These are phyloP conservation scores for Conticribra weissflogii DNA, from an alignment of 108 stramenopile genomes.

Conservation along the genomic window DNA sequence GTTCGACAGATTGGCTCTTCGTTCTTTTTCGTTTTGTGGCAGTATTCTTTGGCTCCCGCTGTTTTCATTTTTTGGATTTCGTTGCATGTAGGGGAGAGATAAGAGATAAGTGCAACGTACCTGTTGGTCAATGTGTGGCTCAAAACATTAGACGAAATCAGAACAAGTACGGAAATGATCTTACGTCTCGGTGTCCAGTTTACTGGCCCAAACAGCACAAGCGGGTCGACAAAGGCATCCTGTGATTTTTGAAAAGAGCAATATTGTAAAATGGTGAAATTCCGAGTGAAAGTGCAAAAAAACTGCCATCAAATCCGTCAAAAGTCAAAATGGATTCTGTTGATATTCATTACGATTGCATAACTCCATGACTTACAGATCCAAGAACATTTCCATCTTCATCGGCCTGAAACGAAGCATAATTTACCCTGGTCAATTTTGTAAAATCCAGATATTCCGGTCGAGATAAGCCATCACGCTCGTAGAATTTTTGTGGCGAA, in stretches of 20 bases:
- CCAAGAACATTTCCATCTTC: conserved; percentile 7
- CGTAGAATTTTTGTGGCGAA: background rate
- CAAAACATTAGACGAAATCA: background rate
- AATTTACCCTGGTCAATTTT: conserved; percentile 12
- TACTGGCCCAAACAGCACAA: conserved; percentile 6
- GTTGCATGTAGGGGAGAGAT: background rate
- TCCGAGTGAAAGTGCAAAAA: background rate
- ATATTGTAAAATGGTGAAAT: background rate
- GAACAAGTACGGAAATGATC: background rate
- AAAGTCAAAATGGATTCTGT: background rate
- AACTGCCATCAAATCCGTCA: background rate
- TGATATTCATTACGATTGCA: background rate
- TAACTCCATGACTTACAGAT: background rate
- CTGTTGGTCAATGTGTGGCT: background rate
- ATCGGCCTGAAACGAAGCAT: conserved; percentile 14
- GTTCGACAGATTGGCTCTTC: conserved; percentile 6
- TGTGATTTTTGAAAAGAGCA: background rate
- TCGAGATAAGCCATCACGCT: background rate
- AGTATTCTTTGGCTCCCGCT: conserved; percentile 17
- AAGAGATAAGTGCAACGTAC: background rate
- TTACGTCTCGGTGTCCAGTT: conserved; percentile 18
- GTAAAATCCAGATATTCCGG: conserved; percentile 26
- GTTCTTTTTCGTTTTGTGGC: background rate
- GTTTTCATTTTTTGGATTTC: too few relatives aligned
- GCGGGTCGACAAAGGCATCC: conserved; percentile 20